Evolutionary conservation across 2,329 filamentous ascomycete species (phyloP).

Genomic region (Phyllosticta citribraziliensis): DNA sequence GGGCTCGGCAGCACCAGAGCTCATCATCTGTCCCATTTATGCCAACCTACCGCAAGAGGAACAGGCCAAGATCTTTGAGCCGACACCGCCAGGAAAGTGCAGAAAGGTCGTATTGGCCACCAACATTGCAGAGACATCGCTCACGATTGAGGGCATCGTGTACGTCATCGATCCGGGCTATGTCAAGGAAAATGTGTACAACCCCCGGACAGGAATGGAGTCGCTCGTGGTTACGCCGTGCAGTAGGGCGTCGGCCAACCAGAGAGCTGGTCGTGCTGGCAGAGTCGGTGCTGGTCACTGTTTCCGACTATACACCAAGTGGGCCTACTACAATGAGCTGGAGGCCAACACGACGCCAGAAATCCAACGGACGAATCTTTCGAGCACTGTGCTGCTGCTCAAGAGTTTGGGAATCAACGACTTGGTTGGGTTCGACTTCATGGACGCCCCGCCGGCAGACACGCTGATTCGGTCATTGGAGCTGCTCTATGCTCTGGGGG

Average conservation of each 20-base stretch:
- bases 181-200: constrained; percentile 91
- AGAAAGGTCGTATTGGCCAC: constrained; percentile 90
- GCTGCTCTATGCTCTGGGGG: constrained; percentile 82
- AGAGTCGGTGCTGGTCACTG: constrained; percentile 88
- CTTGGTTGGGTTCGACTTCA: constrained; percentile 87
- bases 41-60: constrained; percentile 84
- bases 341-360: constrained; percentile 87
- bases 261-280: constrained; percentile 84
- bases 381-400: constrained; percentile 70
- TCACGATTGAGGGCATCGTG: constrained; percentile 93
- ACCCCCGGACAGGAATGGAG: constrained; percentile 84
- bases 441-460: constrained; percentile 86
- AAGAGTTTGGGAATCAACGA: constrained; percentile 90
- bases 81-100: constrained; percentile 64
- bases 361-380: constrained; percentile 84
- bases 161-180: constrained; percentile 95
- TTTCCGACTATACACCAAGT: constrained; percentile 88
- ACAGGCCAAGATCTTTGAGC: constrained; percentile 90
- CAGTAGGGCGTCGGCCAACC: constrained; percentile 84
- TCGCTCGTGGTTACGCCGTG: constrained; percentile 84
- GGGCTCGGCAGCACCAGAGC: constrained; percentile 71
- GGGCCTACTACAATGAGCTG: constrained; percentile 89
- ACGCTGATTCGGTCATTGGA: constrained; percentile 83
- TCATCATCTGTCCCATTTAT: constrained; percentile 90
- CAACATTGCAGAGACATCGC: constrained; percentile 91